A percentile compares a stretch with the other conserved stretches of the same genome.
Evolutionary conservation across 352 stramenopile species (phyloP).

Genomic region (Phytophthora crassamura): DNA sequence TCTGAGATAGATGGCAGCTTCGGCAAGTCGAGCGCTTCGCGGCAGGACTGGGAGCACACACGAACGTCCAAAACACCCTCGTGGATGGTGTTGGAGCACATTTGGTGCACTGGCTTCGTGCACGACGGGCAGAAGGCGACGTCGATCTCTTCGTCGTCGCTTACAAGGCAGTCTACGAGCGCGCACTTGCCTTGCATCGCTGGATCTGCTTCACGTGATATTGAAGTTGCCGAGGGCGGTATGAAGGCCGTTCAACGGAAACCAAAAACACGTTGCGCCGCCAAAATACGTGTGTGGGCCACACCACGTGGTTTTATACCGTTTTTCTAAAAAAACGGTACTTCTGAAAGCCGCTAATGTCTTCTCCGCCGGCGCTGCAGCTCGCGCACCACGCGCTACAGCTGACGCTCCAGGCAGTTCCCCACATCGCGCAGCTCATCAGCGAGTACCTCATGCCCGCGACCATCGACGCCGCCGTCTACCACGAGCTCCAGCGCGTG

Average conservation of each 20-base stretch:
- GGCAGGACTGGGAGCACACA: neutral
- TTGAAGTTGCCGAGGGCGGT: too few relatives aligned
- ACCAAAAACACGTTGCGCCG: too few relatives aligned
- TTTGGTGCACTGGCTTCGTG: conserved; percentile 4
- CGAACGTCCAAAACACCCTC: conserved; percentile 1
- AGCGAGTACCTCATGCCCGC: conserved; percentile 1
- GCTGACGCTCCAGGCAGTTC: neutral
- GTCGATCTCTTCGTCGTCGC: neutral
- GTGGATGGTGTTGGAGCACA: conserved; percentile 9
- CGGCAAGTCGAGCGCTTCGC: neutral
- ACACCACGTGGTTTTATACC: too few relatives aligned
- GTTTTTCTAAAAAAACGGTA: too few relatives aligned
- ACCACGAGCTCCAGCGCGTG: conserved; percentile 4
- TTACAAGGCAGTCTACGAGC: neutral
- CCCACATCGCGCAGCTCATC: conserved; percentile 2
- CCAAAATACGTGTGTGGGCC: too few relatives aligned
- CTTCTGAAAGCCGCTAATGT: too few relatives aligned
- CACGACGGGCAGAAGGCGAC: neutral
- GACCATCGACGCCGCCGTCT: conserved; percentile 17
- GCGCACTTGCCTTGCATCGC: conserved; percentile 1
- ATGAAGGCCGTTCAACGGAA: too few relatives aligned
- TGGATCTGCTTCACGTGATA: too few relatives aligned
- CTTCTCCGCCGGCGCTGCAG: too few relatives aligned
- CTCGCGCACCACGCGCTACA: too few relatives aligned
- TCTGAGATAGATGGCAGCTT: neutral